Conservation (phyloP, 208 protist genomes). For the Trypanosoma boissoni region DNA sequence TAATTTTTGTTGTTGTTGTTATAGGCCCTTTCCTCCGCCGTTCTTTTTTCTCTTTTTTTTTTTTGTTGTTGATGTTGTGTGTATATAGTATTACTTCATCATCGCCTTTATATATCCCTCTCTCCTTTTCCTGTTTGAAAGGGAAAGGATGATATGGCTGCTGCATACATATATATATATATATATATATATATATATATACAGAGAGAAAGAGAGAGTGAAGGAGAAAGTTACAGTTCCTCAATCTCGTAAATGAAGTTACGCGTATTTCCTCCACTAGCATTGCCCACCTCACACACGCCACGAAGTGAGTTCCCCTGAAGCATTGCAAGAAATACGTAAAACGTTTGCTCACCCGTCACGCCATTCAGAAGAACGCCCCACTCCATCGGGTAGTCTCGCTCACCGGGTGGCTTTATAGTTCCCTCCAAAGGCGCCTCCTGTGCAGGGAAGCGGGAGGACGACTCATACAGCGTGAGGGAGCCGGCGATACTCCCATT, state of each 20-base stretch:
- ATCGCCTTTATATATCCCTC: too few relatives aligned
- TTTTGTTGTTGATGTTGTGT: neutral
- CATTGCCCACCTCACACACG: slow-evolving; percentile 61
- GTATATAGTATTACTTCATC: neutral
- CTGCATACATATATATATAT: too few relatives aligned
- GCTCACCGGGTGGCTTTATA: slow-evolving; percentile 74
- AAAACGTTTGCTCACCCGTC: slow-evolving; percentile 65
- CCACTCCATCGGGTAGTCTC: slow-evolving; percentile 88
- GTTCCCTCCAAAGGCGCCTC: slow-evolving; percentile 76
- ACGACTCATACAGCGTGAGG: slow-evolving; percentile 63
- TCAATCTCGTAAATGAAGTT: slow-evolving; percentile 85
- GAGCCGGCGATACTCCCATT: slow-evolving; percentile 67
- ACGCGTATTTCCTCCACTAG: slow-evolving; percentile 45
- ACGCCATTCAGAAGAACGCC: slow-evolving; percentile 53
- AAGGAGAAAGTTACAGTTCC: slow-evolving; percentile 58
- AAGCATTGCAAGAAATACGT: slow-evolving; percentile 76
- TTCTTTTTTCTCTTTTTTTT: neutral
- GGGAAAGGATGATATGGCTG: neutral
- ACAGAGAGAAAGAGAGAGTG: too few relatives aligned
- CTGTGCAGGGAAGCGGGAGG: slow-evolving; percentile 54
- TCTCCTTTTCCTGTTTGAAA: neutral
- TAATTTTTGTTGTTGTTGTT: slow-evolving; percentile 15
- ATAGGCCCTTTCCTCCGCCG: too few relatives aligned
- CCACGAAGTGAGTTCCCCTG: slow-evolving; percentile 86
- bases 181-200: too few relatives aligned